Evolutionary conservation across 805 yeast genomes (phyloP).

Genomic region (Metschnikowia anglica): DNA sequence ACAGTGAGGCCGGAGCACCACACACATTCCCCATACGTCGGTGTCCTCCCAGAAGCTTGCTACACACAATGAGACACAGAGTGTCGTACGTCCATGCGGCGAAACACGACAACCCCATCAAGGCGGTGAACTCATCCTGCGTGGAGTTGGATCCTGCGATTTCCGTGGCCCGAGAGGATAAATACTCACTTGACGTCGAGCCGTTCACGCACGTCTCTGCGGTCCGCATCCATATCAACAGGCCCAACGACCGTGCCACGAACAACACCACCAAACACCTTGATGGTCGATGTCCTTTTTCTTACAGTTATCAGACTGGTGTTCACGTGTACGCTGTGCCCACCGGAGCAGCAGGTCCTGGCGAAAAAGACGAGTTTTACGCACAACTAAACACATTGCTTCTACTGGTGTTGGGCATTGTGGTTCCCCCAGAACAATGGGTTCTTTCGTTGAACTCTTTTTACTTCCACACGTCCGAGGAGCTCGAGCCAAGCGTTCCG

Average conservation of each 20-base stretch:
- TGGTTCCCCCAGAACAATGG: slow-evolving; percentile 24
- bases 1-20: too few species aligned
- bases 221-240: slow-evolving; percentile 17
- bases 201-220: slow-evolving; percentile 10
- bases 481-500: neutral
- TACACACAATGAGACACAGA: slow-evolving; percentile 17
- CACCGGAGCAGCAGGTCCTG: slow-evolving; percentile 10
- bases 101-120: slow-evolving; percentile 4
- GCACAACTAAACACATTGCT: slow-evolving; percentile 18
- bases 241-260: too few species aligned
- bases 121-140: slow-evolving; percentile 5
- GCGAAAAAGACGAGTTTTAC: slow-evolving; percentile 22
- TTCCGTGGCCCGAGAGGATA: slow-evolving; percentile 15
- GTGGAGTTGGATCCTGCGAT: slow-evolving; percentile 11
- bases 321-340: slow-evolving; percentile 35
- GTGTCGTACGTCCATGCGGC: slow-evolving; percentile 15
- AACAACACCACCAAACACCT: too few species aligned
- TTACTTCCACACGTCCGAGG: slow-evolving; percentile 22
- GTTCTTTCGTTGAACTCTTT: slow-evolving; percentile 31
- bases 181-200: slow-evolving; percentile 4
- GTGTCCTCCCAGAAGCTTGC: too few species aligned
- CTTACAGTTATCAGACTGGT: slow-evolving; percentile 28
- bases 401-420: slow-evolving; percentile 20
- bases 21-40: too few species aligned
- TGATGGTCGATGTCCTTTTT: too few species aligned